These are phyloP conservation scores for Lophium mytilinum DNA, from an alignment of 495 filamentous ascomycete genomes.

Conservation along the genomic window DNA sequence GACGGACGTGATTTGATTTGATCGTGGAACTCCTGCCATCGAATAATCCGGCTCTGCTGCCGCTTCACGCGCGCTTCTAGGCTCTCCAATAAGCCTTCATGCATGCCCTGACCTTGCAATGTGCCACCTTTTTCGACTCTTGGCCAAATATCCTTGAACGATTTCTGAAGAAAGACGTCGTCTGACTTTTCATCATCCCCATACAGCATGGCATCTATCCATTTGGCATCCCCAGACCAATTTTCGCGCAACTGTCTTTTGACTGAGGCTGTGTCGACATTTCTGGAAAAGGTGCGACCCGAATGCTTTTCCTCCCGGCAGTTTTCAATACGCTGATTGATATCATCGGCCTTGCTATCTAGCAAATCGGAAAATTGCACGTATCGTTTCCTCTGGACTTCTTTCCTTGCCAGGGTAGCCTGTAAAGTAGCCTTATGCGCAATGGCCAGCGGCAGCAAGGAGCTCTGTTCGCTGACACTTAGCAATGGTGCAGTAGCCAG, in stretches of 20 bases:
- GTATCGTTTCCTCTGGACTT: conserved; percentile 44
- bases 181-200: conserved; percentile 51
- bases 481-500: conserved; percentile 56
- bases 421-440: conserved; percentile 62
- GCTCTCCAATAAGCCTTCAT: conserved; percentile 52
- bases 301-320: background rate
- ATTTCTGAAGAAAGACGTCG: conserved; percentile 54
- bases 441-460: conserved; percentile 58
- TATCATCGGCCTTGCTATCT: conserved; percentile 42
- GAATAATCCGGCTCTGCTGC: conserved; percentile 55
- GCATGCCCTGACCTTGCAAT: conserved; percentile 43
- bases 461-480: conserved; percentile 50
- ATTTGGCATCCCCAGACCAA: conserved; percentile 65
- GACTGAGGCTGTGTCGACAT: conserved; percentile 35
- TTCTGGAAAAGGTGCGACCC: background rate
- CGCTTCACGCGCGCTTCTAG: conserved; percentile 55
- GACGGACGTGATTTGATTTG: conserved; percentile 28
- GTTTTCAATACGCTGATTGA: conserved; percentile 31
- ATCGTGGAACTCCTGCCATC: conserved; percentile 64
- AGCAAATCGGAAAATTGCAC: conserved; percentile 52
- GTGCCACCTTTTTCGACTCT: conserved; percentile 46
- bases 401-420: conserved; percentile 45
- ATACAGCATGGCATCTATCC: conserved; percentile 57
- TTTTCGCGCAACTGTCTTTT: conserved; percentile 53
- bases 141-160: conserved; percentile 61